Evolutionary conservation across 192 early-diverging fungal genomes (phyloP), one percentile per base, ranked within the genome.

Genomic region (Linnemannia elongata): DNA sequence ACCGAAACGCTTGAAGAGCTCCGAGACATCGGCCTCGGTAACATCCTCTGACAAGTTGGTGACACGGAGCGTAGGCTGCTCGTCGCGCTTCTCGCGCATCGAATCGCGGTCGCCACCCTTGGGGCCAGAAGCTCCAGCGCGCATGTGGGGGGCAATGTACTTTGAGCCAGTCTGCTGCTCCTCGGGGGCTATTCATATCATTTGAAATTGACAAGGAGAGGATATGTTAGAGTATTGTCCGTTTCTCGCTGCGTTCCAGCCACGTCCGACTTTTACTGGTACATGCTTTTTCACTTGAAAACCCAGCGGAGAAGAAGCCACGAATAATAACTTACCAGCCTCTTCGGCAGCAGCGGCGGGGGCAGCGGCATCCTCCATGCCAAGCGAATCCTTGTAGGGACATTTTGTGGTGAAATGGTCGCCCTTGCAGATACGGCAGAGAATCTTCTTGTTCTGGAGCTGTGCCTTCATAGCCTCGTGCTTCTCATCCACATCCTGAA

Each of bases 401-500:
- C 98, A 99, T 89, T 97, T 97, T 80, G 93, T 92, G 35, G 98
- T 99, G 88, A 95, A 98, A 92, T 99, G 98, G 73, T 96, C 96
- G 80, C 97, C 97, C 81, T 97, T 97, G 92, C 98, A 99, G 80
- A 95, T 95, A 91, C 98, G 96, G 94, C 98, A 99, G 47, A 93
- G 85, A 82, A 95, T 96, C 89, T 96, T 97, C 88, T 96, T 96
- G 87, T 92, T 90, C 87, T 96, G 94, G 30, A 93, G 89, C 57
- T 82, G 82, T 20, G 90, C 75, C 79, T 93, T 90, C 85, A 94
- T 93, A 54, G 87, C 84, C 84, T 89, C 85, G 72, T 93, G 92
- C 69, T 77, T 88, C 75, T 97, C 95, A 78, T 95, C 94, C 69
- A 93, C 94, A 75, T 92, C 90, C 79, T 83, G 90, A 12, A 88